Base-by-base conservation (phyloP, 2,329 filamentous ascomycete species). In the Cladobotryum mycophilum region DNA sequence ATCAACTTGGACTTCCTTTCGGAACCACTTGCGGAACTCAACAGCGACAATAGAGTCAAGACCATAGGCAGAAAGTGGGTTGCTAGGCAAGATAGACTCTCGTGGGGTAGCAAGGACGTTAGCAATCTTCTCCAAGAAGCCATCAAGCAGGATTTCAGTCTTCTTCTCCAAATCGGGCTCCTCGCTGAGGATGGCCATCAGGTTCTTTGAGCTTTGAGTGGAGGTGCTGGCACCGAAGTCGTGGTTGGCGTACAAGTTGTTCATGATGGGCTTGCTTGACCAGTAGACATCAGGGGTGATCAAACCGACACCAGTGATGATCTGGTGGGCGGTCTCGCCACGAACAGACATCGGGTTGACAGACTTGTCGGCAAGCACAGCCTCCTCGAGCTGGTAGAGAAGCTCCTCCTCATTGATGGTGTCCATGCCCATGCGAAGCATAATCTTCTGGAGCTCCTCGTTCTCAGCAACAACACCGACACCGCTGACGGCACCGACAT, bases 401-500 rank as follows among this genome's bases (percentile, higher is more conserved):
- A 61, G 58, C 40, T 61, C 58, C 45, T 61, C 52, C 55, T 57
- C 54, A 45, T 51, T 55, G 48, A 60, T 53, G 5, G 51, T 47
- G 20, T 56, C 54, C 45, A 55, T 52, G 5, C 54, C 54, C 36
- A 57, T 49, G 12, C 57, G 49, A 7, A 52, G 46, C 50, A 58
- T 52, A 55, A 44, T 55, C 52, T 38, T 51, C 42, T 33, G 41
- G 30, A 44, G 41, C 12, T 46, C 51, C 12, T 48, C 52, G 36
- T 55, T 56, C 45, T 60, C 58, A 13, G 53, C 52, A 1, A 60
- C 54, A 34, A 59, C 49, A 15, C 58, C 58, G 15, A 55, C 45
- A 37, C 53, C 55, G n/a, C 35, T 25, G 30, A 73, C 56, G 1
- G 56, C 53, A 3, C 69, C 67, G 18, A 73, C 57, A 49, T 73